Evolutionary conservation across 148 eudicot species (phyloP).

Genomic region (Rheum nobile): DNA sequence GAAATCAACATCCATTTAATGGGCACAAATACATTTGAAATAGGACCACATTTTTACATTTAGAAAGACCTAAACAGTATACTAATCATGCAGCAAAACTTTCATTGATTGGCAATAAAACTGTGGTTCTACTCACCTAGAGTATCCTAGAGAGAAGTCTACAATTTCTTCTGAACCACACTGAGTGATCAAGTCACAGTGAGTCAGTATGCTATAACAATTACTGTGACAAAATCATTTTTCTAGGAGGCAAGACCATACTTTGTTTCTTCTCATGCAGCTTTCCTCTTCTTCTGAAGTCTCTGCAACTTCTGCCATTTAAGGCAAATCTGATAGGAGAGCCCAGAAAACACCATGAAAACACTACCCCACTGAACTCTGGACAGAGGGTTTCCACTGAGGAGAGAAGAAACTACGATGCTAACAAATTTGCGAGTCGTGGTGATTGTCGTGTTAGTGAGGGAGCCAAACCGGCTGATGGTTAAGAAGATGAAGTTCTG

Average conservation of each 20-base stretch:
- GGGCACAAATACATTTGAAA: background rate
- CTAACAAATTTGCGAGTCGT: constrained; percentile 96
- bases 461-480: constrained; percentile 89
- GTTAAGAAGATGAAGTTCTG: constrained; percentile 92
- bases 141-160: background rate
- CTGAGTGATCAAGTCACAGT: background rate
- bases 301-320: constrained; percentile 80
- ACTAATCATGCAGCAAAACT: constrained; percentile 2
- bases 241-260: background rate
- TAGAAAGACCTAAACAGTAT: background rate
- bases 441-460: constrained; percentile 92
- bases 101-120: background rate
- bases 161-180: background rate
- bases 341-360: constrained; percentile 78
- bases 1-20: background rate
- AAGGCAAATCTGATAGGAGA: constrained; percentile 90
- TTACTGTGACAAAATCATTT: background rate
- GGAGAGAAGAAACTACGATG: constrained; percentile 58
- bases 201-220: background rate
- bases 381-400: constrained; percentile 90
- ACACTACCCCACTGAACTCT: constrained; percentile 80
- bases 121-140: background rate
- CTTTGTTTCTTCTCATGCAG: constrained; percentile 21
- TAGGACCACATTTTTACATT: background rate
- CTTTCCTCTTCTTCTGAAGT: constrained; percentile 62